Conservation (phyloP, 2,329 filamentous ascomycete species). For the Cercospora zeina region DNA sequence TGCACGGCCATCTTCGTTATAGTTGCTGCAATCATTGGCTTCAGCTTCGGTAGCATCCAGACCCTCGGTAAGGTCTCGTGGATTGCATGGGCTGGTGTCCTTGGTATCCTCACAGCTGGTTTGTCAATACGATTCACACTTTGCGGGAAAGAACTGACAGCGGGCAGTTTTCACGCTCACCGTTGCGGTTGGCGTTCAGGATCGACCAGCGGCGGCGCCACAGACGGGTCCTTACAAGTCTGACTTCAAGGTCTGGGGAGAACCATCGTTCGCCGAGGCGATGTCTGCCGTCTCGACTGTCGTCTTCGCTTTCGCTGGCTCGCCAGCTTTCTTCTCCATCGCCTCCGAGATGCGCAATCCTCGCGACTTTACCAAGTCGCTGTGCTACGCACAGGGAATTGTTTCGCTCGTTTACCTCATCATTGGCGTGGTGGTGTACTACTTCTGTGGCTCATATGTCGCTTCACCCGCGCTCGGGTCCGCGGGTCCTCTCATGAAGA, state of each 20-base stretch:
- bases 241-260: conserved; percentile 37
- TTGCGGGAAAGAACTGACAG: background rate
- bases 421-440: conserved; percentile 49
- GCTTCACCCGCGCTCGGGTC: conserved; percentile 52
- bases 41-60: conserved; percentile 40
- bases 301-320: conserved; percentile 46
- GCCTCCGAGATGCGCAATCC: conserved; percentile 46
- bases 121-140: background rate
- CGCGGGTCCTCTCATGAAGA: conserved; percentile 48
- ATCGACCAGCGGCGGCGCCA: conserved; percentile 41
- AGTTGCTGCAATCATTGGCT: conserved; percentile 47
- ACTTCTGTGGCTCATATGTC: conserved; percentile 51
- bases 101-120: conserved; percentile 31
- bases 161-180: conserved; percentile 37
- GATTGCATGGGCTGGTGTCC: conserved; percentile 42
- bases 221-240: conserved; percentile 34
- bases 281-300: conserved; percentile 61
- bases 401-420: conserved; percentile 40
- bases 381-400: conserved; percentile 36
- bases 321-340: conserved; percentile 44
- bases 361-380: conserved; percentile 38
- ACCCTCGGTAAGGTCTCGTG: conserved; percentile 41
- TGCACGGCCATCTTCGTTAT: conserved; percentile 48
- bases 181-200: conserved; percentile 40
- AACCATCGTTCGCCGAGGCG: conserved; percentile 50